Evolutionary conservation across 148 eudicot species (phyloP), one percentile per base, ranked within the genome.

Genomic region (Agrostemma githago): DNA sequence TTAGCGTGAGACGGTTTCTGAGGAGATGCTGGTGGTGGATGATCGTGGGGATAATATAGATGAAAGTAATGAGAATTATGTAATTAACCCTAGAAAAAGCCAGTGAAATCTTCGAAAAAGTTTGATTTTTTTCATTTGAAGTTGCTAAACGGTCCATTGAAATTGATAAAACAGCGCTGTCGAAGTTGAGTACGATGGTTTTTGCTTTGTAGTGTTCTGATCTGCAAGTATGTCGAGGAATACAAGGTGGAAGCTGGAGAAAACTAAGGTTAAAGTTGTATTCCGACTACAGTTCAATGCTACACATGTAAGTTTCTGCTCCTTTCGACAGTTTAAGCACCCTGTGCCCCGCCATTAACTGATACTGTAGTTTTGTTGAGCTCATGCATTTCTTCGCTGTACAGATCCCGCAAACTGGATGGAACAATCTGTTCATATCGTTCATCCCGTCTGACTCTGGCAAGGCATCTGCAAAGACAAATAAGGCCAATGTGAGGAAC

Each of bases 201-300:
- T 76, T 75, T 68, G 42, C 85, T 66, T 34, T 51, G 78, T 81
- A 82, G 75, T 74, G 74, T 73, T 63, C 72, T 77, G 81, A 79
- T 74, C 57, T 26, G 54, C 61, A 61, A 73, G 74, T 62, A 95
- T 95, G 99, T 95, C 96, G 48, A 90, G 96, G 87, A 79, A 77
- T 73, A 67, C 94, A n/a, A 89, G 89, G 89, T 92, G 97, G 96
- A 95, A 92, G 84, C 85, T 88, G 74, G 99, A 95, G 86, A 95
- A 89, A 85, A 82, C 90, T 26, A 95, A 92, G 92, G 92, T 95
- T 17, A 95, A 95, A 92, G 99, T 92, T 41, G 99, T 95, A 68
- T 95, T 95, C 75, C 90, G 99, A 80, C 88, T 95, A 53, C 99
- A 95, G 78, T 95, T 92, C 84, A 90, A 95, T 83, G 93, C 97